Evolutionary conservation across 768 basidiomycete species (phyloP).

Genomic region (Clathrus columnatus): DNA sequence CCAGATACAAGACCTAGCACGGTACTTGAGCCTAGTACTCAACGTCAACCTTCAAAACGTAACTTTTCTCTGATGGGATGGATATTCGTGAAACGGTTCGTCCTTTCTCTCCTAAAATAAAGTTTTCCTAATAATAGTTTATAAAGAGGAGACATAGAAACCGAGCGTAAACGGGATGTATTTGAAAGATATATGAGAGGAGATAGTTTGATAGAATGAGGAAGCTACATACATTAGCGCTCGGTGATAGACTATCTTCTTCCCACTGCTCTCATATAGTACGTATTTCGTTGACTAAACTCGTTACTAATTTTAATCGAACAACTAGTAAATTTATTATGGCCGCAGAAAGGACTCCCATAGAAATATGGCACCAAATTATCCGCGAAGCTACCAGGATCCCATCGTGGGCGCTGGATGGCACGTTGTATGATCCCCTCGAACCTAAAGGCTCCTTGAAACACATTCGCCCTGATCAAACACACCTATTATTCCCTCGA

Average conservation of each 20-base stretch:
- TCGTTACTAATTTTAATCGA: background rate
- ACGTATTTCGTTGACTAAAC: background rate
- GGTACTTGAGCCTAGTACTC: too few species aligned
- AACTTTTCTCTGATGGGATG: too few species aligned
- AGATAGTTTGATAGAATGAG: slow-evolving; percentile 1
- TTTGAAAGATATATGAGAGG: slow-evolving; percentile 4
- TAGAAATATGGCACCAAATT: slow-evolving; percentile 6
- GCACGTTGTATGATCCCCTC: background rate
- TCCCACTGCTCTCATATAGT: background rate
- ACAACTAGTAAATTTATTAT: background rate
- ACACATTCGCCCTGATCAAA: background rate
- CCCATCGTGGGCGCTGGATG: background rate
- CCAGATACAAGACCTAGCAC: too few species aligned
- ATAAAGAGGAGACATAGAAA: background rate
- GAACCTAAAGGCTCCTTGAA: background rate
- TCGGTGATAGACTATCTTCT: background rate
- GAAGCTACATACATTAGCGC: background rate
- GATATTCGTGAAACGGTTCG: background rate
- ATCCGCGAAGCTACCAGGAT: slow-evolving; percentile 3
- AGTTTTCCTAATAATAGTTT: background rate
- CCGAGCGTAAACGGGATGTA: background rate
- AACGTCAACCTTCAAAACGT: too few species aligned
- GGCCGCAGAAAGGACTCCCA: background rate
- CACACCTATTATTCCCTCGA: background rate
- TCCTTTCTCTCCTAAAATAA: background rate